phyloP scores from a whole-genome alignment of 192 early-diverging fungal genomes.

The Coemansia sp. region DNA sequence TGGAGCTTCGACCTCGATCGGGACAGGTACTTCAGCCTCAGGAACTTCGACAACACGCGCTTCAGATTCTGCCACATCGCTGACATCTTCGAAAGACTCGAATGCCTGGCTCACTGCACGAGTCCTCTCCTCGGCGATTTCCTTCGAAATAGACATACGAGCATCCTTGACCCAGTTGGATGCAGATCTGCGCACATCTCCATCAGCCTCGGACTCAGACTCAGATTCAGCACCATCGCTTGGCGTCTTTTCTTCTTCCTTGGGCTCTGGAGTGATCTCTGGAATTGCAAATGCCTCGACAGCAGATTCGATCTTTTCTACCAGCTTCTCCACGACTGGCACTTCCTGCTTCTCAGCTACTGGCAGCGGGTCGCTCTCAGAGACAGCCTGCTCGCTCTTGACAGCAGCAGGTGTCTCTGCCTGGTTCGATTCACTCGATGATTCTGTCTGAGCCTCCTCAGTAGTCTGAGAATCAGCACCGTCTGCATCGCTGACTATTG shows the following conservation, averaged over 20 bases:
- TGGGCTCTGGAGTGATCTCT: not conserved
- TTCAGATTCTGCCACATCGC: not conserved
- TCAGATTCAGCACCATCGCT: too few species aligned
- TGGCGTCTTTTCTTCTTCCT: too few species aligned
- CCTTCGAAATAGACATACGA: constrained; percentile 50
- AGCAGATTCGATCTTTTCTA: not conserved
- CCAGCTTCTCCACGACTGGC: too few species aligned
- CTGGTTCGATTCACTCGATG: not conserved
- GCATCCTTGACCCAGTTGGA: constrained; percentile 54
- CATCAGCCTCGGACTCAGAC: constrained; percentile 17
- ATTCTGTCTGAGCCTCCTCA: not conserved
- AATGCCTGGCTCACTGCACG: constrained; percentile 7
- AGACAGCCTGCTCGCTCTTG: not conserved
- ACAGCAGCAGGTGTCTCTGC: constrained; percentile 1
- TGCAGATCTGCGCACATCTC: constrained; percentile 47
- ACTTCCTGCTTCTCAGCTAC: too few species aligned
- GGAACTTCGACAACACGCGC: not conserved
- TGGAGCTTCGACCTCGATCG: not conserved
- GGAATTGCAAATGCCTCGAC: not conserved
- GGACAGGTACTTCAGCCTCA: not conserved
- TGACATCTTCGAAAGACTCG: constrained; percentile 1
- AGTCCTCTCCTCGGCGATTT: constrained; percentile 50
- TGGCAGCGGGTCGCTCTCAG: not conserved
- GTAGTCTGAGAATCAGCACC: not conserved
- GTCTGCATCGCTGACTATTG: constrained; percentile 27